Evolutionary conservation across 805 yeast genomes (phyloP).

Genomic region (Myxozyma melibiosi): DNA sequence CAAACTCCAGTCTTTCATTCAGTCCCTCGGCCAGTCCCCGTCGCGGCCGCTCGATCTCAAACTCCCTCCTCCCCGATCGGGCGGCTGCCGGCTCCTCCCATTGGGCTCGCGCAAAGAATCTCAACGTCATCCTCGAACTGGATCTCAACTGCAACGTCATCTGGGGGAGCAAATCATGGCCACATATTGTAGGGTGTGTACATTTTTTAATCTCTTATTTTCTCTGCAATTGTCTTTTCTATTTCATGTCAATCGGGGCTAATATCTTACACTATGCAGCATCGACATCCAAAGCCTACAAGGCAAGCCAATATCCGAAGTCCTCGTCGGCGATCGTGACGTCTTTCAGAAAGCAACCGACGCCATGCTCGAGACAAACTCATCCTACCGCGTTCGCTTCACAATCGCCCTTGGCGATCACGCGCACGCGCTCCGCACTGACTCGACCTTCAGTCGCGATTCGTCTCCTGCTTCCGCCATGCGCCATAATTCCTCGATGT

Average conservation of each 20-base stretch:
- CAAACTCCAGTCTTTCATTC: not conserved
- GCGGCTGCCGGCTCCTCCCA: not conserved
- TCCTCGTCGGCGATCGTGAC: slow-evolving; percentile 36
- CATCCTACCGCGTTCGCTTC: slow-evolving; percentile 32
- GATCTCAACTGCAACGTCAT: slow-evolving; percentile 77
- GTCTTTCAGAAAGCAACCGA: slow-evolving; percentile 41
- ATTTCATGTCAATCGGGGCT: not conserved
- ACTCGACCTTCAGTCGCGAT: slow-evolving; percentile 9
- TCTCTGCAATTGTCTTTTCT: too few species aligned
- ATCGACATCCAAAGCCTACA: slow-evolving; percentile 25
- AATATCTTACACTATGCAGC: slow-evolving; percentile 39
- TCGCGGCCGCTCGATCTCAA: slow-evolving; percentile 19
- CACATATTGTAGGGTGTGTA: slow-evolving; percentile 61
- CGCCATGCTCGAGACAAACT: slow-evolving; percentile 39
- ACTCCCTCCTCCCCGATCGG: slow-evolving; percentile 2
- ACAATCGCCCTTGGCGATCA: slow-evolving; percentile 32
- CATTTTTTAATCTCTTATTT: not conserved
- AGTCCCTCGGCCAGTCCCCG: slow-evolving; percentile 15
- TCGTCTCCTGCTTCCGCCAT: not conserved
- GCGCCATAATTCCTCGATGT: not conserved
- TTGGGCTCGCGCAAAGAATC: slow-evolving; percentile 28
- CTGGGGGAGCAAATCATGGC: slow-evolving; percentile 79
- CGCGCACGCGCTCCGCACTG: slow-evolving; percentile 21
- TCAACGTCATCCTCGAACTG: slow-evolving; percentile 77
- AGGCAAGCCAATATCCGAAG: slow-evolving; percentile 35